phyloP scores from a whole-genome alignment of 2,329 filamentous ascomycete genomes.

The Cryoendolithus antarcticus region DNA sequence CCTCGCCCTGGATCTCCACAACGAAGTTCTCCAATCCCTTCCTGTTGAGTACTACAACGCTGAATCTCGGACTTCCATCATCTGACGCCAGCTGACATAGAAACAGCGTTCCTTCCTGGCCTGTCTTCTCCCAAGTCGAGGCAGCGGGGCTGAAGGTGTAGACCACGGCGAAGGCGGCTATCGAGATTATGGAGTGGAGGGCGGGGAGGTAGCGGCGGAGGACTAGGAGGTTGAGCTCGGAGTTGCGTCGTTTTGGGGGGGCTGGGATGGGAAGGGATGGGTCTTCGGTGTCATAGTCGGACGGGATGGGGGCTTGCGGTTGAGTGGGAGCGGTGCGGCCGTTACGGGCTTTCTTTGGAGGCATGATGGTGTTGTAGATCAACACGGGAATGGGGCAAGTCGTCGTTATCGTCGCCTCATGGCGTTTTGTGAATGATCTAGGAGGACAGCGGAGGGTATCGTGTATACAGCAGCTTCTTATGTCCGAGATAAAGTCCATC shows the following conservation, averaged over 20 bases:
- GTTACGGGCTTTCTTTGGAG: no score
- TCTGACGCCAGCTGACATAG: conserved; percentile 51
- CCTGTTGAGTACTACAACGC: conserved; percentile 35
- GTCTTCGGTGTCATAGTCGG: conserved; percentile 42
- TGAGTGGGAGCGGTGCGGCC: conserved; percentile 3
- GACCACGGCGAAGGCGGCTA: conserved; percentile 75
- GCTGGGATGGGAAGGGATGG: conserved; percentile 19
- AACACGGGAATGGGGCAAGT: no score
- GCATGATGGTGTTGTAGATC: no score
- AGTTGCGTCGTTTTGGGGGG: conserved; percentile 54
- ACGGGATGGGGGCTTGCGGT: conserved; percentile 16
- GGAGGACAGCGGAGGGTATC: no score
- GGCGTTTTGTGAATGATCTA: no score
- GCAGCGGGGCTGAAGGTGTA: conserved; percentile 62
- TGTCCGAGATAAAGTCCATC: no score
- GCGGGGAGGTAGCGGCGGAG: conserved; percentile 68
- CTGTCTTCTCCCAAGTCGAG: conserved; percentile 69
- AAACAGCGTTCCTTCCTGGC: conserved; percentile 79
- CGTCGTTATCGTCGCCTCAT: no score
- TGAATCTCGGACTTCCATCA: conserved; percentile 25
- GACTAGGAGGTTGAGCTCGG: conserved; percentile 77
- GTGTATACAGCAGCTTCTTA: no score
- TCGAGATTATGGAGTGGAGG: conserved; percentile 60
- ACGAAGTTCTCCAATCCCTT: conserved; percentile 37
- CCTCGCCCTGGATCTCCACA: conserved; percentile 28